These are phyloP conservation scores for Penicillium sp. DNA, from an alignment of 2,329 filamentous ascomycete genomes.

Conservation along the genomic window DNA sequence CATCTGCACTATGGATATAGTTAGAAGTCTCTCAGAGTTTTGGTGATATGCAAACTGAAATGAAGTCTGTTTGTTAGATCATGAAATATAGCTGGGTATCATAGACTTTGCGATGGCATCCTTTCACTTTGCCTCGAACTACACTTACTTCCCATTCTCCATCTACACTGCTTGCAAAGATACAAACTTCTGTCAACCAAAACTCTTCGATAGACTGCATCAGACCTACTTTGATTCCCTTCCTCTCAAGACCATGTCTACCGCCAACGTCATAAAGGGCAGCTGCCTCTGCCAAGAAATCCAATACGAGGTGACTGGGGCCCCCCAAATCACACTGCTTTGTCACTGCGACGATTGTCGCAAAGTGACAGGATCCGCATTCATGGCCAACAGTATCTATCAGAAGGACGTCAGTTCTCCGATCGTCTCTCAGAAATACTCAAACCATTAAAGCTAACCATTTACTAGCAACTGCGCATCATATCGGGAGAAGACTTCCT, in stretches of 20 bases:
- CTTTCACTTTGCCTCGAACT: too few species aligned
- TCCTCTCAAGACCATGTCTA: too few species aligned
- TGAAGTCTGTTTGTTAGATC: too few species aligned
- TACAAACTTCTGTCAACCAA: too few species aligned
- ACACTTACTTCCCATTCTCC: too few species aligned
- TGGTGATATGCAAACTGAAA: background rate
- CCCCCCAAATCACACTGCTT: background rate
- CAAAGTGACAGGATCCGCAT: background rate
- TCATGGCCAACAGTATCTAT: background rate
- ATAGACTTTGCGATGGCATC: too few species aligned
- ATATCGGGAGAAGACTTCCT: background rate
- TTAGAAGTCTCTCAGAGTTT: background rate
- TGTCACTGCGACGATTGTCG: background rate
- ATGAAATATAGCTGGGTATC: too few species aligned
- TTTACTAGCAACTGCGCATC: background rate
- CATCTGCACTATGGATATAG: background rate
- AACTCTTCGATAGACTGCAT: too few species aligned
- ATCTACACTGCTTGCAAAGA: background rate
- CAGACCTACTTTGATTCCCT: too few species aligned
- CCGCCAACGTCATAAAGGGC: background rate
- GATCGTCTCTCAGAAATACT: background rate
- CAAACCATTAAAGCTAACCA: background rate
- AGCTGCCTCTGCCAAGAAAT: background rate
- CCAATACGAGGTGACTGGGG: background rate
- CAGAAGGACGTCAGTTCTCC: background rate